These are phyloP conservation scores for Annulohypoxylon bovei DNA, from an alignment of 495 filamentous ascomycete species.

Conservation along the genomic window DNA sequence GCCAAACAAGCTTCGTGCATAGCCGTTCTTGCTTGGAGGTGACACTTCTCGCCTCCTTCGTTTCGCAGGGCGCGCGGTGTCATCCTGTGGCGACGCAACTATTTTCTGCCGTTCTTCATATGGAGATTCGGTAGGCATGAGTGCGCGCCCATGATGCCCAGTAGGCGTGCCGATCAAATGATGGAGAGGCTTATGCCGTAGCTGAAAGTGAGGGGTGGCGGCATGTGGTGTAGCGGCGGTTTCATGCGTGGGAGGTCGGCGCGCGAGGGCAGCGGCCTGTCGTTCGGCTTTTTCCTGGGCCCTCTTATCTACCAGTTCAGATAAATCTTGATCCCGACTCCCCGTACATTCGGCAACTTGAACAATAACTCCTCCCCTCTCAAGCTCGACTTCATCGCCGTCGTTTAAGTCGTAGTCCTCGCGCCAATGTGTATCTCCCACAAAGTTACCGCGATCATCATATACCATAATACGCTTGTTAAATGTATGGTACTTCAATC, in stretches of 20 bases:
- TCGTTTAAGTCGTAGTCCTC: constrained; percentile 69
- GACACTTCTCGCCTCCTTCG: constrained; percentile 48
- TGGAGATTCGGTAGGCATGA: constrained; percentile 57
- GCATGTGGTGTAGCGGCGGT: constrained; percentile 8
- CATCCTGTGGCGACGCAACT: constrained; percentile 20
- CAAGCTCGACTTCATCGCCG: constrained; percentile 84
- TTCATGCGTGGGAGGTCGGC: constrained; percentile 30
- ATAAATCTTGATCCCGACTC: constrained; percentile 79
- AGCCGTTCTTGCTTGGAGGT: constrained; percentile 58
- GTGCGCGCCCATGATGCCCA: constrained; percentile 62
- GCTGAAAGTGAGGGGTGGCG: constrained; percentile 43
- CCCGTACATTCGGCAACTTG: constrained; percentile 80
- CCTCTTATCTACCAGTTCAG: constrained; percentile 74
- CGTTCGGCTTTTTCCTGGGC: constrained; percentile 60
- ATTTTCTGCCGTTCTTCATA: constrained; percentile 59
- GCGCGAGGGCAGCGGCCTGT: constrained; percentile 46
- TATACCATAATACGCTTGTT: constrained; percentile 94
- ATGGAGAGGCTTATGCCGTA: constrained; percentile 56
- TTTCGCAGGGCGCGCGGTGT: constrained; percentile 47
- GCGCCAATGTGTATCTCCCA: constrained; percentile 87
- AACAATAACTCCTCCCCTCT: constrained; percentile 76
- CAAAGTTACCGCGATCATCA: constrained; percentile 78
- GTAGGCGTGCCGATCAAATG: constrained; percentile 58
- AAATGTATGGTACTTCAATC: constrained; percentile 86
- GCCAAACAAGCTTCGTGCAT: constrained; percentile 64